Evolutionary conservation across 2,329 filamentous ascomycete species (phyloP), one percentile per base, ranked within the genome.

Genomic region (Trichophyton verrucosum): DNA sequence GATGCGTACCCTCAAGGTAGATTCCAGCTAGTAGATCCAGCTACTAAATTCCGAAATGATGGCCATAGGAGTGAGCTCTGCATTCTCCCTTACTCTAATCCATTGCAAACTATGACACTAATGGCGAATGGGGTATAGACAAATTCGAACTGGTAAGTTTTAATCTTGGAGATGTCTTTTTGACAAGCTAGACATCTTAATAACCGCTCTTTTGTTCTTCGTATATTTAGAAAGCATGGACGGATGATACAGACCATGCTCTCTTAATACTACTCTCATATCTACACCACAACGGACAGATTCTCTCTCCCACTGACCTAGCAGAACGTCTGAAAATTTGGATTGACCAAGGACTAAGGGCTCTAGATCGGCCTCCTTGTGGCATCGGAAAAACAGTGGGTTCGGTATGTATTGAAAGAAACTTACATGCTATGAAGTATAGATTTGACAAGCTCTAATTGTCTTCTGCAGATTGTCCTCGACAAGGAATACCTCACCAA

Each of bases 161-260:
- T n/a, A 53, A 13, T 47, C 4, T 7, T 5, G 15, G 40, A 17
- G 40, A 17, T 6, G 6, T n/a, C 15, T 44, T n/a, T n/a, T 15
- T 17, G 3, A 5, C n/a, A 51, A 15, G 2, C 3, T 24, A 51
- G 6, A 9, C 17, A 9, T 11, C 6, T 44, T 17, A 44, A n/a
- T n/a, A 15, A 7, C 6, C n/a, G 6, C 6, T 44, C 15, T 13
- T n/a, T 57, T 40, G 8, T 17, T 17, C n/a, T 53, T 30, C 55
- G 58, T 20, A 15, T 53, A 38, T 27, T 24, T 53, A 71, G 69
- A 64, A 75, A 24, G 74, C 77, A 46, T 82, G 79, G 80, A 82
- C 80, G 0, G 80, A 82, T 62, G 80, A 82, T 66, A 82, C 80
- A 0, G 80, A 82, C 63, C 79, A 82, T 67, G 76, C 79, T 2